These are phyloP conservation scores for Astrephomene gubernaculifera DNA, from an alignment of 139 green algal genomes.

Conservation along the genomic window DNA sequence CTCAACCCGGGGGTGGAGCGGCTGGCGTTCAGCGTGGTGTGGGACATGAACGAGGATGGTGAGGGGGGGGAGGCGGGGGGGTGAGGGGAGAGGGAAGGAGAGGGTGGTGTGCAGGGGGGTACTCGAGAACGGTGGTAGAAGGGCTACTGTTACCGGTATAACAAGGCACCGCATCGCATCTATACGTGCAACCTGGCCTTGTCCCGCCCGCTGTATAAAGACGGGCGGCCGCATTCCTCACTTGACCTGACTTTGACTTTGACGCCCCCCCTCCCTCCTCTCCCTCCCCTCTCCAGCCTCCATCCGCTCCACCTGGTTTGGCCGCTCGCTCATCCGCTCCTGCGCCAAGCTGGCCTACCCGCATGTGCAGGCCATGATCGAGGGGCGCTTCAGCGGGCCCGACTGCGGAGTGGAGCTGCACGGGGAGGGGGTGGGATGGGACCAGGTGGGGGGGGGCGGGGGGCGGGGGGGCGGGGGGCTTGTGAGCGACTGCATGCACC, in stretches of 20 bases:
- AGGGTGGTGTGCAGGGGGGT: not conserved
- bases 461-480: not conserved
- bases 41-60: conserved; percentile 78
- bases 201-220: too few species aligned
- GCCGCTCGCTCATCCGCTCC: conserved; percentile 85
- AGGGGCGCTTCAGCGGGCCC: conserved; percentile 64
- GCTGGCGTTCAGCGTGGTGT: conserved; percentile 90
- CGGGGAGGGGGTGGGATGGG: conserved; percentile 67
- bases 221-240: too few species aligned
- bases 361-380: conserved; percentile 92
- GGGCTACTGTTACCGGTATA: too few species aligned
- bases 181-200: too few species aligned
- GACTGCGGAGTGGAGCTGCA: conserved; percentile 58
- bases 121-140: not conserved
- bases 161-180: too few species aligned
- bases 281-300: not conserved
- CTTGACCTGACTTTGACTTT: not conserved
- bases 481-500: too few species aligned
- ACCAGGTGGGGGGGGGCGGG: conserved; percentile 60
- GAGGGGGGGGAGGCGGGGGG: not conserved
- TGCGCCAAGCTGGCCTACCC: conserved; percentile 93
- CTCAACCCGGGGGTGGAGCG: conserved; percentile 87
- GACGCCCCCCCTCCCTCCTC: not conserved
- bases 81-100: not conserved
- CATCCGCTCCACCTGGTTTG: conserved; percentile 80